Conservation (phyloP, 805 yeast species). For the Lachancea fermentati region DNA sequence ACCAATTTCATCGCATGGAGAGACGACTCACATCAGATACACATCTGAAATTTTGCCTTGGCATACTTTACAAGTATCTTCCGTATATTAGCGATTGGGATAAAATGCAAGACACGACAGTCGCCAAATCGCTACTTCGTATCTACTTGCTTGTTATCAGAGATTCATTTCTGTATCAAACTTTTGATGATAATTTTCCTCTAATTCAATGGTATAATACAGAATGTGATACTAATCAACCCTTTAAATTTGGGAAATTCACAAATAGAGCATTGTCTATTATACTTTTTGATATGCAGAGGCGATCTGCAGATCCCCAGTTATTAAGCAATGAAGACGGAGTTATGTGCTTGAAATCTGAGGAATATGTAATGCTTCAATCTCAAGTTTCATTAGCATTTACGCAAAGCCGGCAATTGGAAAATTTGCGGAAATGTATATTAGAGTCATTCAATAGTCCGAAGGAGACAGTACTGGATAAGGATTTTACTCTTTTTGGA, state of each 20-base stretch:
- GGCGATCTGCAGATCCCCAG: slow-evolving; percentile 11
- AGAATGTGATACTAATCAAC: neutral
- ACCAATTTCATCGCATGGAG: neutral
- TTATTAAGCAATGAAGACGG: slow-evolving; percentile 8
- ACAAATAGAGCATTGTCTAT: slow-evolving; percentile 19
- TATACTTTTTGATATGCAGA: slow-evolving; percentile 19
- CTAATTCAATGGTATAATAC: slow-evolving; percentile 17
- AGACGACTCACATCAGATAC: slow-evolving; percentile 11
- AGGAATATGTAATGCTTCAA: neutral
- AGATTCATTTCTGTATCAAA: slow-evolving; percentile 7
- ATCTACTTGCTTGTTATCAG: slow-evolving; percentile 17
- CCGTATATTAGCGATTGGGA: slow-evolving; percentile 3
- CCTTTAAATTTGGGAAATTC: slow-evolving; percentile 6
- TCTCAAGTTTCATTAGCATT: slow-evolving; percentile 10
- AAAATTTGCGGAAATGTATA: slow-evolving; percentile 17
- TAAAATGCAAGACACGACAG: neutral
- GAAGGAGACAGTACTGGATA: slow-evolving; percentile 3
- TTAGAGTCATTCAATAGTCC: slow-evolving; percentile 7
- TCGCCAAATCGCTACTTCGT: slow-evolving; percentile 20
- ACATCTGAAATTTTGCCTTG: slow-evolving; percentile 18
- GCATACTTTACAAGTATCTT: slow-evolving; percentile 13
- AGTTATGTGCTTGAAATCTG: neutral
- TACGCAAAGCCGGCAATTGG: slow-evolving; percentile 18
- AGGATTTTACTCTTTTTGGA: slow-evolving; percentile 9
- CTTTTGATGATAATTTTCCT: slow-evolving; percentile 17